A percentile compares a stretch with the other conserved stretches of the same genome.
These are phyloP conservation scores for Globisporangium cylindrosporum DNA, from an alignment of 352 stramenopile genomes.

Conservation along the genomic window DNA sequence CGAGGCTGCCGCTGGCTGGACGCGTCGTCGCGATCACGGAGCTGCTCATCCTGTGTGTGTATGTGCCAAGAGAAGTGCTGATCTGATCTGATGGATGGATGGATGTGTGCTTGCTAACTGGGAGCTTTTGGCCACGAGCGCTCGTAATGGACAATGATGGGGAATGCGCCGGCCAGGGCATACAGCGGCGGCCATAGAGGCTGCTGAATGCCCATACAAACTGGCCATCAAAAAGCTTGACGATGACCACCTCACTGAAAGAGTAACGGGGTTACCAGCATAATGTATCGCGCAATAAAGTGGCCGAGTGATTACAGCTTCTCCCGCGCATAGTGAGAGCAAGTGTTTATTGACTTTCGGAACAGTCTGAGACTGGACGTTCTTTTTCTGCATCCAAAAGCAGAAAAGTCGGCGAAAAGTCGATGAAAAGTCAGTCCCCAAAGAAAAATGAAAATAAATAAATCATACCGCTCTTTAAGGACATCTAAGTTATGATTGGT, in stretches of 20 bases:
- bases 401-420: neutral
- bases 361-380: neutral
- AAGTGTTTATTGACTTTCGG: neutral
- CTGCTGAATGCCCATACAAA: neutral
- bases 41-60: conserved; percentile 2
- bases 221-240: neutral
- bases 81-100: no score
- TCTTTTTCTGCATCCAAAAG: neutral
- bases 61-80: neutral
- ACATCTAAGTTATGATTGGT: neutral
- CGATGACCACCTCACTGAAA: neutral
- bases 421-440: neutral
- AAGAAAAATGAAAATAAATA: neutral
- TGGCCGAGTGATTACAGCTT: neutral
- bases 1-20: conserved; percentile 1
- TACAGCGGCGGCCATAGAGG: neutral
- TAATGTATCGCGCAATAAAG: no score
- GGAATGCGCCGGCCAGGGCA: neutral
- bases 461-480: conserved; percentile 3
- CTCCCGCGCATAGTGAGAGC: conserved; percentile 6
- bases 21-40: neutral
- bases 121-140: neutral
- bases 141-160: conserved; percentile 3
- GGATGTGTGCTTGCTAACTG: neutral
- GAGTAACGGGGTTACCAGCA: neutral